Evolutionary conservation across 768 basidiomycete species (phyloP), one percentile per base, ranked within the genome.

Genomic region (Phanerochaete carnosa): DNA sequence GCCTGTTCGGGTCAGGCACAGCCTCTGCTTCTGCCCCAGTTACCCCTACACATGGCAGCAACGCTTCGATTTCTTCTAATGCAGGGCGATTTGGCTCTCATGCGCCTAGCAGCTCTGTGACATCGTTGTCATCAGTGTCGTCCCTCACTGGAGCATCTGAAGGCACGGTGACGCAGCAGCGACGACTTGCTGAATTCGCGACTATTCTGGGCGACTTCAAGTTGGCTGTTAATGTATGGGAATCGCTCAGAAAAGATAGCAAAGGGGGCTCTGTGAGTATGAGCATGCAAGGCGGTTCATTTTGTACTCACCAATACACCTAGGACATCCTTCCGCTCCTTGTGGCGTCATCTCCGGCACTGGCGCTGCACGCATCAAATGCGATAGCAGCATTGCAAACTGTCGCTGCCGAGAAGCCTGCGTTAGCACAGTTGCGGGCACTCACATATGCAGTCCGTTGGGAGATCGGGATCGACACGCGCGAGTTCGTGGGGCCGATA

Each of bases 161-260:
- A 2, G 68, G 78, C 28, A 80, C 83, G 7, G 84, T 85, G 7
- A 80, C 87, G 4, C 92, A 89, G 66, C 86, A 89, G 64, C 82
- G 94, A 47, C 86, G 96, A n/a, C 77, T 98, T 3, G 97, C 95
- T 11, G 97, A 99, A 72, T 95, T 98, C 75, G 88, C 94, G 9
- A 97, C 97, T 22, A 85, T 95, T 60, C 75, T 98, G 2, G 90
- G 94, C 2, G 97, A 99, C 73, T 86, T 87, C 71, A 94, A 92
- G 66, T 79, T 95, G 32, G 96, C 95, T 0, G 77, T 83, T 2
- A 74, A 76, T 8, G 85, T 95, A 2, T 98, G 95, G 90, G 97
- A 98, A 70, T 78, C 87, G 3, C 70, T 94, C 33, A 80, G 92
- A 52, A 94, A 94, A 70, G 95, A 98, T 61, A 84, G 83, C 45